These are phyloP conservation scores for Serpula lacrymans DNA, from an alignment of 768 basidiomycete genomes.

Conservation along the genomic window DNA sequence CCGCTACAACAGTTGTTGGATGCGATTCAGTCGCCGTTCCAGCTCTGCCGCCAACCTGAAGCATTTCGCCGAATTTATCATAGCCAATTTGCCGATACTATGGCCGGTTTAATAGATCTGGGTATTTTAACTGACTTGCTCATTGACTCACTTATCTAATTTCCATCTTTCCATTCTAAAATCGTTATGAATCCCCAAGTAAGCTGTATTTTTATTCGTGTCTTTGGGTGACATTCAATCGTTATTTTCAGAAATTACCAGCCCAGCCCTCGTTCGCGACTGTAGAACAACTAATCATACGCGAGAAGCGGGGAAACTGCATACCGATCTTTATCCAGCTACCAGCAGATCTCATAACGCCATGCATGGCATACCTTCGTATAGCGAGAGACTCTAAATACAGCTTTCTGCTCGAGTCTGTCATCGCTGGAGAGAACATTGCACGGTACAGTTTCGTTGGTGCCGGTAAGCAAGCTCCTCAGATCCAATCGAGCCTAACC, in stretches of 20 bases:
- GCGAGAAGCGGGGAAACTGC: constrained; percentile 86
- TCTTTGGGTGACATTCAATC: not conserved
- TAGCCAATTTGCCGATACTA: no score
- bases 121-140: no score
- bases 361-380: constrained; percentile 94
- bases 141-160: not conserved
- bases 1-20: no score
- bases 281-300: constrained; percentile 73
- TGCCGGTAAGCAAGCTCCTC: constrained; percentile 55
- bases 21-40: no score
- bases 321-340: constrained; percentile 91
- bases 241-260: constrained; percentile 51
- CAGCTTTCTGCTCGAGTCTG: constrained; percentile 93
- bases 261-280: constrained; percentile 70
- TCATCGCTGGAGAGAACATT: constrained; percentile 84
- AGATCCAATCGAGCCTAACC: no score
- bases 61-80: no score
- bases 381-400: constrained; percentile 90
- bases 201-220: not conserved
- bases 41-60: no score
- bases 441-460: constrained; percentile 97
- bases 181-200: constrained; percentile 24
- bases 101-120: no score
- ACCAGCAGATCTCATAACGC: constrained; percentile 94
- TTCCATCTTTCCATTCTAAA: not conserved